Evolutionary conservation across 23 red algal genomes (phyloP).

Genomic region (Agarophyton chilense): DNA sequence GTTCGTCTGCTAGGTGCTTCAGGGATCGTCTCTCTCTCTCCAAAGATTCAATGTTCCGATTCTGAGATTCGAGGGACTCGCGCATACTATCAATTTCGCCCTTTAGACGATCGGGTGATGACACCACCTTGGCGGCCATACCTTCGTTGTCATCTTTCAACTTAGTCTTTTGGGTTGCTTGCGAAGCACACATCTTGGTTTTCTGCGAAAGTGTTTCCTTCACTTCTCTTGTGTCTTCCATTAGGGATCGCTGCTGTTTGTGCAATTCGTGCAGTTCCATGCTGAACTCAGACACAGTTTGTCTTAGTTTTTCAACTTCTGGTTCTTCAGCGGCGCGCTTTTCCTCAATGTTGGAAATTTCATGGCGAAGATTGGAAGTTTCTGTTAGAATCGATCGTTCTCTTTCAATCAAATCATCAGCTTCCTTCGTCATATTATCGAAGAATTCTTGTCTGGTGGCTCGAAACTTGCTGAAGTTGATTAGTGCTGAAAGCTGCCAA

Average conservation of each 20-base stretch:
- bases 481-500: slow-evolving; percentile 78
- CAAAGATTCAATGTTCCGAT: slow-evolving; percentile 41
- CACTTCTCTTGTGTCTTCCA: slow-evolving; percentile 69
- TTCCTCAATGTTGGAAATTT: slow-evolving; percentile 55
- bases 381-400: slow-evolving; percentile 39
- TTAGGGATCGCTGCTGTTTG: slow-evolving; percentile 74
- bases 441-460: slow-evolving; percentile 72
- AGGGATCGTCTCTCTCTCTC: slow-evolving; percentile 51
- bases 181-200: slow-evolving; percentile 54
- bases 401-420: slow-evolving; percentile 65
- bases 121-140: slow-evolving; percentile 74
- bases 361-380: slow-evolving; percentile 47
- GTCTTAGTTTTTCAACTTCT: slow-evolving; percentile 57
- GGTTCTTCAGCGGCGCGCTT: slow-evolving; percentile 65
- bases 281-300: slow-evolving; percentile 57
- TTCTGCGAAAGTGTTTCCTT: slow-evolving; percentile 67
- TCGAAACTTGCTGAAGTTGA: slow-evolving; percentile 94
- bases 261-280: slow-evolving; percentile 64
- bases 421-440: slow-evolving; percentile 66
- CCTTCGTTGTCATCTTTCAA: slow-evolving; percentile 65
- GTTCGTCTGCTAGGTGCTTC: slow-evolving; percentile 16
- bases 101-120: slow-evolving; percentile 84
- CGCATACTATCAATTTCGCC: slow-evolving; percentile 83
- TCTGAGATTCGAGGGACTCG: slow-evolving; percentile 62
- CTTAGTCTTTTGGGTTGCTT: slow-evolving; percentile 51